Evolutionary conservation across 495 filamentous ascomycete genomes (phyloP).

Genomic region (Xylaria venustula): DNA sequence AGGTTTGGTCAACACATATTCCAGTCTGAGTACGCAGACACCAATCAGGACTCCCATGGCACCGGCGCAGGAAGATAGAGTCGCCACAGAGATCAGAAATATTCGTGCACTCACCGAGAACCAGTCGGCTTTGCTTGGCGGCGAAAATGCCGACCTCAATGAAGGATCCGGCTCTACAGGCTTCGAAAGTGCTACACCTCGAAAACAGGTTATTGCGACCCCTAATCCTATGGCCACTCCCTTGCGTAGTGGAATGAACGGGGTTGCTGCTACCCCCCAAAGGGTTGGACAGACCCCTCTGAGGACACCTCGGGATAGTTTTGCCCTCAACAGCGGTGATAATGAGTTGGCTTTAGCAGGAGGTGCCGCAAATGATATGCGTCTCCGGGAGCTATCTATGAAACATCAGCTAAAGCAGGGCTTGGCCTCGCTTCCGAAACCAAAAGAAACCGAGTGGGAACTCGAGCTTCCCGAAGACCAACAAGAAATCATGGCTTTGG

Average conservation of each 20-base stretch:
- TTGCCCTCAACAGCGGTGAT: constrained; percentile 74
- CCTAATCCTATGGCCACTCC: constrained; percentile 96
- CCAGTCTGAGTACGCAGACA: constrained; percentile 71
- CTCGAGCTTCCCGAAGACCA: constrained; percentile 87
- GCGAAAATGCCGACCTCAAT: constrained; percentile 87
- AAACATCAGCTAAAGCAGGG: constrained; percentile 68
- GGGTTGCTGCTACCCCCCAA: constrained; percentile 70
- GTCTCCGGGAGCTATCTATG: constrained; percentile 67
- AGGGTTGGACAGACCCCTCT: constrained; percentile 79
- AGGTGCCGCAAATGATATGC: constrained; percentile 76
- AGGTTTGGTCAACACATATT: constrained; percentile 83
- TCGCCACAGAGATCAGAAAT: constrained; percentile 95
- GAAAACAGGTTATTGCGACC: constrained; percentile 77
- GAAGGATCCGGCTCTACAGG: constrained; percentile 81
- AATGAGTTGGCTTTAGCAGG: constrained; percentile 66
- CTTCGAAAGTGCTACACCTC: constrained; percentile 81
- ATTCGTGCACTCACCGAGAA: constrained; percentile 91
- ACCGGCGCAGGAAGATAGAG: constrained; percentile 87
- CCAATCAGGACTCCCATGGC: constrained; percentile 91
- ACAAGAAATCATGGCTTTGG: constrained; percentile 56
- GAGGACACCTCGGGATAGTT: constrained; percentile 86
- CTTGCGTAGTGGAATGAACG: constrained; percentile 66
- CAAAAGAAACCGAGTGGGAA: constrained; percentile 88
- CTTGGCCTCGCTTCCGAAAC: constrained; percentile 83
- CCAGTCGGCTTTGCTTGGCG: constrained; percentile 90